Percentiles rank a stretch among this genome's conserved stretches.
Conservation (phyloP, 106 monocot species). For the Triglochin maritima region DNA sequence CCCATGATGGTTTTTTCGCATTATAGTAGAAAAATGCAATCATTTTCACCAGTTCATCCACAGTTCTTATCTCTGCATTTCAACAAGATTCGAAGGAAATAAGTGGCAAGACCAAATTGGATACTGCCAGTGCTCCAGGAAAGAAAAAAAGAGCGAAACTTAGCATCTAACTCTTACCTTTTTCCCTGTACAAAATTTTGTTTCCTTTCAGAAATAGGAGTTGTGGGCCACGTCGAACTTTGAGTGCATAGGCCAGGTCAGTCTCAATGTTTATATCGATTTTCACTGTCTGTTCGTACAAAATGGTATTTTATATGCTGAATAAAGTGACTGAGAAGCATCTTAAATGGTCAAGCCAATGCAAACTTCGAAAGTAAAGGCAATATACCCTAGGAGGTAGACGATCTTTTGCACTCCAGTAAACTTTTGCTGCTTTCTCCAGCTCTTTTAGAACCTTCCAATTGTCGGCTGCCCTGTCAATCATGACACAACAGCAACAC, state of each 20-base stretch:
- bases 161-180: slow-evolving; percentile 14
- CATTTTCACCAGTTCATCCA: slow-evolving; percentile 66
- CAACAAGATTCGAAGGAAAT: background rate
- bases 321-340: background rate
- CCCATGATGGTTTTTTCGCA: slow-evolving; percentile 60
- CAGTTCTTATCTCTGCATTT: slow-evolving; percentile 42
- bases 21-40: slow-evolving; percentile 82
- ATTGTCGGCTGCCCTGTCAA: slow-evolving; percentile 68
- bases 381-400: slow-evolving; percentile 73
- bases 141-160: background rate
- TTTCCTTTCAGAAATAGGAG: slow-evolving; percentile 60
- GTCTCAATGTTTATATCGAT: slow-evolving; percentile 74
- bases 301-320: background rate
- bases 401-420: slow-evolving; percentile 88
- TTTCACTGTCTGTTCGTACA: slow-evolving; percentile 44
- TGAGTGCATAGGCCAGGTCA: slow-evolving; percentile 69
- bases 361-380: background rate
- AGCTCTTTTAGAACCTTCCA: slow-evolving; percentile 84
- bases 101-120: too few relatives aligned
- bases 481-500: background rate
- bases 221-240: slow-evolving; percentile 55
- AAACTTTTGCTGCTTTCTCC: slow-evolving; percentile 86
- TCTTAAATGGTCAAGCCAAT: background rate
- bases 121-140: background rate
- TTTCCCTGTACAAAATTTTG: slow-evolving; percentile 63